phyloP scores from a whole-genome alignment of 129 eudicot species.

The Cynara cardunculus region DNA sequence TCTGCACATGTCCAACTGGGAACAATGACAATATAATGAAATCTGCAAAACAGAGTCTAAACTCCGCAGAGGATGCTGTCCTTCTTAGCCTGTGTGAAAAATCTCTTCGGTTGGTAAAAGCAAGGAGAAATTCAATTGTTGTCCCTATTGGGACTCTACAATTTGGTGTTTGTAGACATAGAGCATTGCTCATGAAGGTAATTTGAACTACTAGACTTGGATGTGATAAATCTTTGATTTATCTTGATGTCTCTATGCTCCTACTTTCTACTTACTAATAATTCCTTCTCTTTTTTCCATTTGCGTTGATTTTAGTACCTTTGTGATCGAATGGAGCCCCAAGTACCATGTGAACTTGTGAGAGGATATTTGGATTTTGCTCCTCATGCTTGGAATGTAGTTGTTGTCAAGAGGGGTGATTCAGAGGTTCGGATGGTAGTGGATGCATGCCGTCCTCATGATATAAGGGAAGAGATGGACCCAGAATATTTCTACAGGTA shows the following conservation, averaged over 20 bases:
- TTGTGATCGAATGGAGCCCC: constrained; percentile 94
- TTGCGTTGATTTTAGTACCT: constrained; percentile 53
- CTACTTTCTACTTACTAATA: constrained; percentile 8
- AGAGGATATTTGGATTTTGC: constrained; percentile 92
- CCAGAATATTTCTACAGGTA: constrained; percentile 87
- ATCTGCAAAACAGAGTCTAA: constrained; percentile 29
- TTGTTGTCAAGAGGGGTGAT: constrained; percentile 62
- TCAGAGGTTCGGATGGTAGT: constrained; percentile 82
- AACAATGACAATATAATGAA: constrained; percentile 33
- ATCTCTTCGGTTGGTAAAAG: constrained; percentile 62
- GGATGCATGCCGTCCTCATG: constrained; percentile 94
- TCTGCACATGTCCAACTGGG: constrained; percentile 85
- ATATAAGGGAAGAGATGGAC: constrained; percentile 83
- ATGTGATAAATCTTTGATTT: constrained; percentile 2
- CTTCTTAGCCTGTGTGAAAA: constrained; percentile 71
- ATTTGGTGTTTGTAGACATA: constrained; percentile 93
- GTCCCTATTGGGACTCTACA: constrained; percentile 87
- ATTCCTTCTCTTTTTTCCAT: constrained; percentile 1
- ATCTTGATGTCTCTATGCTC: not conserved
- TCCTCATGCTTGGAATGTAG: constrained; percentile 98
- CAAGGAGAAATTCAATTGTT: constrained; percentile 55
- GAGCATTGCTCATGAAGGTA: constrained; percentile 95
- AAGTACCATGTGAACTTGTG: constrained; percentile 94
- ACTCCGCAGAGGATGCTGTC: constrained; percentile 45
- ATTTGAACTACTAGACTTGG: not conserved